Percentiles rank a stretch among this genome's conserved stretches.
Evolutionary conservation across 2,329 filamentous ascomycete genomes (phyloP).

Genomic region (Colletotrichum eremochloae): DNA sequence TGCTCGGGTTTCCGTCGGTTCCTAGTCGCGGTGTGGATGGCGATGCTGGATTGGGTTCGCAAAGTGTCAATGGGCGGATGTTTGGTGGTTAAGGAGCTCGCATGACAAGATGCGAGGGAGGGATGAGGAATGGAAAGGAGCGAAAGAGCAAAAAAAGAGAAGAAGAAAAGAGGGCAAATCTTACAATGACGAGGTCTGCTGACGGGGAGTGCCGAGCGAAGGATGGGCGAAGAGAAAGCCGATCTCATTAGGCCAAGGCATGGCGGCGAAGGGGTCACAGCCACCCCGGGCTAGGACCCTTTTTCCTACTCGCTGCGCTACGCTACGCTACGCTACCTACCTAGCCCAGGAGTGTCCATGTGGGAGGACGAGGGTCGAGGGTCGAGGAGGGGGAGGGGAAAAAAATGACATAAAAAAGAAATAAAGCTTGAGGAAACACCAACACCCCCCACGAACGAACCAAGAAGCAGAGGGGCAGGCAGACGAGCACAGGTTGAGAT

Average conservation of each 20-base stretch:
- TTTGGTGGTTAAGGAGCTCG: not conserved
- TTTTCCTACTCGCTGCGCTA: not conserved
- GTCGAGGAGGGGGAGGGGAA: too few relatives aligned
- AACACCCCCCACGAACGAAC: not conserved
- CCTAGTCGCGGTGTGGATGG: not conserved
- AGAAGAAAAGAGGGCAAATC: not conserved
- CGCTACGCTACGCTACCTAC: too few relatives aligned
- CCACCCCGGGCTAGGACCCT: slow-evolving; percentile 31
- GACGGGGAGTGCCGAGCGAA: slow-evolving; percentile 27
- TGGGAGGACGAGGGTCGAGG: not conserved
- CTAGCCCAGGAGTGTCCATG: slow-evolving; percentile 1
- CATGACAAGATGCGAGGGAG: not conserved
- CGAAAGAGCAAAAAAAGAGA: not conserved
- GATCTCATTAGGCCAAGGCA: not conserved
- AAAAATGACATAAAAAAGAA: too few relatives aligned
- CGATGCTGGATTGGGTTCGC: not conserved
- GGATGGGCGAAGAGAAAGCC: slow-evolving; percentile 2
- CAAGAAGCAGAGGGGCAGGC: not conserved
- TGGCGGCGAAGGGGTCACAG: slow-evolving; percentile 29
- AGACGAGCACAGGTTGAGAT: slow-evolving; percentile 7
- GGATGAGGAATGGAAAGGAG: not conserved
- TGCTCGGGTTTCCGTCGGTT: not conserved
- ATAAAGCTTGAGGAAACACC: slow-evolving; percentile 1
- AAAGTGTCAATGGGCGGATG: slow-evolving; percentile 19
- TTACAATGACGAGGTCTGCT: slow-evolving; percentile 20